Evolutionary conservation across 2,329 filamentous ascomycete genomes (phyloP).

Genomic region (Harringtonia lauricola): DNA sequence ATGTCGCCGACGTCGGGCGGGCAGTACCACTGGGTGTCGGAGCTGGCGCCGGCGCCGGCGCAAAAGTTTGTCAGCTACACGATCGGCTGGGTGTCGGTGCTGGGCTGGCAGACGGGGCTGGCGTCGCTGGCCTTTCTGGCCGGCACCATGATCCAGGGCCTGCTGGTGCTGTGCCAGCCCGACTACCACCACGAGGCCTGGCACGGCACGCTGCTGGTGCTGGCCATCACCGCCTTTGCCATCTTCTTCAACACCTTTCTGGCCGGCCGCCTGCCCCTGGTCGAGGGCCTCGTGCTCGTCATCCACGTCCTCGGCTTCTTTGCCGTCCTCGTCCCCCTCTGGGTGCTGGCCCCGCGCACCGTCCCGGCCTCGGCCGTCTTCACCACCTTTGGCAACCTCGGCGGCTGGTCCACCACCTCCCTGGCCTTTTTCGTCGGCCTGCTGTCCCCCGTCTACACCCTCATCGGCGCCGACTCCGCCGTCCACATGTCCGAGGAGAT

Average conservation of each 20-base stretch:
- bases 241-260: slow-evolving; percentile 39
- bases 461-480: slow-evolving; percentile 23
- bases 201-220: slow-evolving; percentile 38
- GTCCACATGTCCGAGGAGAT: slow-evolving; percentile 29
- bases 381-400: slow-evolving; percentile 32
- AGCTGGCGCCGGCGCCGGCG: slow-evolving; percentile 34
- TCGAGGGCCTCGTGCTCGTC: slow-evolving; percentile 38
- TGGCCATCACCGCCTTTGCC: slow-evolving; percentile 32
- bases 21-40: slow-evolving; percentile 50
- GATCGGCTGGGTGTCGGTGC: slow-evolving; percentile 38
- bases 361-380: slow-evolving; percentile 26
- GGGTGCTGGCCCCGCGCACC: slow-evolving; percentile 15
- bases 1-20: slow-evolving; percentile 40
- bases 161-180: slow-evolving; percentile 27
- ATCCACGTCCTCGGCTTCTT: slow-evolving; percentile 37
- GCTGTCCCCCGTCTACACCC: slow-evolving; percentile 25
- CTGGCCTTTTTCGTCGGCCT: slow-evolving; percentile 35
- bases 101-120: slow-evolving; percentile 31
- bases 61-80: slow-evolving; percentile 45
- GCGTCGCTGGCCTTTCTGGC: slow-evolving; percentile 29
- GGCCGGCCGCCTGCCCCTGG: slow-evolving; percentile 31
- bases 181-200: slow-evolving; percentile 28
- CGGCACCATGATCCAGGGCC: slow-evolving; percentile 35
- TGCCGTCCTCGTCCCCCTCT: slow-evolving; percentile 17
- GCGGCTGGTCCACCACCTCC: slow-evolving; percentile 32